phyloP scores from a whole-genome alignment of 257 asterid genomes.

The Solanum chmielewskii region DNA sequence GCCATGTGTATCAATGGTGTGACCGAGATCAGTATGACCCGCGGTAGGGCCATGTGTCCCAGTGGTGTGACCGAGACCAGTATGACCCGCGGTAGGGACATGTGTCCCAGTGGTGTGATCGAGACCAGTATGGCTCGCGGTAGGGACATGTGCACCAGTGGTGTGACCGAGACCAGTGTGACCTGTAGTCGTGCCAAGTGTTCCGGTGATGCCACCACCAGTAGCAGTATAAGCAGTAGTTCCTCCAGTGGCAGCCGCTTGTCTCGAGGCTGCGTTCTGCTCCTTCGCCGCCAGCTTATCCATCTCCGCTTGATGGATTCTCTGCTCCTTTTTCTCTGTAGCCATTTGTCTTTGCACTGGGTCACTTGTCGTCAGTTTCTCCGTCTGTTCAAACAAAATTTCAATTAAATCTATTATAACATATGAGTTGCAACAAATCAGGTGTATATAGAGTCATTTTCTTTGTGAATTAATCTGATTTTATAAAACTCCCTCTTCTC shows the following conservation, averaged over 20 bases:
- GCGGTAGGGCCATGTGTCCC: background rate
- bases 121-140: too few relatives aligned
- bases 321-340: conserved; percentile 14
- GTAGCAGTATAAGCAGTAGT: background rate
- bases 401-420: background rate
- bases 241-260: background rate
- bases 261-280: conserved; percentile 12
- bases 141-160: background rate
- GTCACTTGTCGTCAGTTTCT: conserved; percentile 18
- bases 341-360: conserved; percentile 25
- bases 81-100: background rate
- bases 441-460: too few relatives aligned
- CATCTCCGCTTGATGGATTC: conserved; percentile 13
- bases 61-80: background rate
- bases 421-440: too few relatives aligned
- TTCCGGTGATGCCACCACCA: background rate
- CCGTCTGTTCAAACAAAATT: conserved; percentile 2
- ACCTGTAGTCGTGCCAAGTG: background rate
- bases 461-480: too few relatives aligned
- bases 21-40: too few relatives aligned
- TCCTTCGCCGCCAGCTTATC: conserved; percentile 4
- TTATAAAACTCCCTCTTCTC: too few relatives aligned
- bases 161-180: background rate
- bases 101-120: background rate
- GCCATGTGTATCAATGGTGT: too few relatives aligned